Evolutionary conservation across 768 basidiomycete species (phyloP).

Genomic region (Pleurotus pulmonarius): DNA sequence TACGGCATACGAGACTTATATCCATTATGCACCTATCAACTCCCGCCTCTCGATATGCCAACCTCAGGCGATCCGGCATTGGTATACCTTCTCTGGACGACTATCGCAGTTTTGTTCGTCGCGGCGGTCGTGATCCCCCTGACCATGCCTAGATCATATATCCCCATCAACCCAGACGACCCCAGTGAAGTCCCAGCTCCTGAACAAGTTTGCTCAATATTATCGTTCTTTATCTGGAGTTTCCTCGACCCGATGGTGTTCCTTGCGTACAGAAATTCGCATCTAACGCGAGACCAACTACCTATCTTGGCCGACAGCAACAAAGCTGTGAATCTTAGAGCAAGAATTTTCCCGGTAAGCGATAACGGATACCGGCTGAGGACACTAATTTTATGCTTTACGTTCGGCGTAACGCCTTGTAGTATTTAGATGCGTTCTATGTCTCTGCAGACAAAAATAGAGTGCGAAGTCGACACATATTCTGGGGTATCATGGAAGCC

Average conservation of each 20-base stretch:
- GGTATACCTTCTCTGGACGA: constrained; percentile 46
- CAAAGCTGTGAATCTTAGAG: constrained; percentile 22
- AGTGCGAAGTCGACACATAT: constrained; percentile 11
- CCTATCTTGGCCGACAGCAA: constrained; percentile 69
- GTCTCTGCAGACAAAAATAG: constrained; percentile 20
- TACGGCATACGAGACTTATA: constrained; percentile 55
- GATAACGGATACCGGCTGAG: not conserved
- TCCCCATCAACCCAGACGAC: constrained; percentile 48
- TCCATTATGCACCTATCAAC: constrained; percentile 49
- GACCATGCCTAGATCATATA: constrained; percentile 46
- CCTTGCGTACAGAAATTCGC: constrained; percentile 40
- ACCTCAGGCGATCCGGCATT: constrained; percentile 17
- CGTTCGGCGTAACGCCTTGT: constrained; percentile 2
- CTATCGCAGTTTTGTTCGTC: constrained; percentile 37
- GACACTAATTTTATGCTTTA: not conserved
- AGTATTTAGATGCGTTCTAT: constrained; percentile 14
- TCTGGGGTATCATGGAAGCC: constrained; percentile 28
- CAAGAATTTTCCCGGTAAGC: constrained; percentile 21
- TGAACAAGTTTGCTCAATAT: constrained; percentile 48
- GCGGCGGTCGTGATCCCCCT: constrained; percentile 48
- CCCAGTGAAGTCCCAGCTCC: constrained; percentile 33
- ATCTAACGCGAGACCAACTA: constrained; percentile 48
- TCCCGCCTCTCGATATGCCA: constrained; percentile 37
- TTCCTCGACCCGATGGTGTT: constrained; percentile 55
- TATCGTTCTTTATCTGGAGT: constrained; percentile 40